Percentiles rank a stretch among this genome's conserved stretches.
Evolutionary conservation across 192 early-diverging fungal species (phyloP).

Genomic region (Dissophora globulifera): DNA sequence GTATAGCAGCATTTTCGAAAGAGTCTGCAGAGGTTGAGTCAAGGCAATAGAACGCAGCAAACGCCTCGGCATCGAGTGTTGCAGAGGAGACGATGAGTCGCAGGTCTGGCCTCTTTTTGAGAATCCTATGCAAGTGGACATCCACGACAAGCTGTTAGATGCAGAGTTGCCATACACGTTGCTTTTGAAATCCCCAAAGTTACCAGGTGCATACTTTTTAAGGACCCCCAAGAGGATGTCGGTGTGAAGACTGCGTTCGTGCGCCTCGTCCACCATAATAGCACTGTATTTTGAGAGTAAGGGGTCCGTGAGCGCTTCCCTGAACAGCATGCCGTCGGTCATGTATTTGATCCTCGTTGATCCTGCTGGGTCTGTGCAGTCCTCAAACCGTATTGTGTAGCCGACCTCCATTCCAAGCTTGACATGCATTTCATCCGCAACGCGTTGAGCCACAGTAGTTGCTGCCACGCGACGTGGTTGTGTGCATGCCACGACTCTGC

Average conservation of each 20-base stretch:
- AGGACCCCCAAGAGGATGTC: constrained; percentile 77
- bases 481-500: constrained; percentile 76
- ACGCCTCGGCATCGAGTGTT: constrained; percentile 81
- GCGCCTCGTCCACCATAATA: constrained; percentile 86
- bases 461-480: constrained; percentile 82
- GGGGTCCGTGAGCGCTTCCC: constrained; percentile 81
- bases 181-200: too few species aligned
- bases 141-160: too few species aligned
- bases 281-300: constrained; percentile 75
- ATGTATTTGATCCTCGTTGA: constrained; percentile 82
- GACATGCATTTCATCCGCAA: constrained; percentile 77
- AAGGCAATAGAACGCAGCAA: constrained; percentile 71
- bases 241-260: constrained; percentile 79
- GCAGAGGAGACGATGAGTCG: constrained; percentile 82
- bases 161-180: too few species aligned
- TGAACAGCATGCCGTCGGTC: constrained; percentile 88
- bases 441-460: constrained; percentile 78
- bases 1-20: constrained; percentile 67
- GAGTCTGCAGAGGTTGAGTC: constrained; percentile 26
- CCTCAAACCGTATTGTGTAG: constrained; percentile 83
- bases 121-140: constrained; percentile 64
- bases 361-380: constrained; percentile 60
- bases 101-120: constrained; percentile 75
- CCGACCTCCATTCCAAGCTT: constrained; percentile 78
- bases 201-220: constrained; percentile 73